phyloP scores from a whole-genome alignment of 2,329 filamentous ascomycete species.

The Xylaria sp. region DNA sequence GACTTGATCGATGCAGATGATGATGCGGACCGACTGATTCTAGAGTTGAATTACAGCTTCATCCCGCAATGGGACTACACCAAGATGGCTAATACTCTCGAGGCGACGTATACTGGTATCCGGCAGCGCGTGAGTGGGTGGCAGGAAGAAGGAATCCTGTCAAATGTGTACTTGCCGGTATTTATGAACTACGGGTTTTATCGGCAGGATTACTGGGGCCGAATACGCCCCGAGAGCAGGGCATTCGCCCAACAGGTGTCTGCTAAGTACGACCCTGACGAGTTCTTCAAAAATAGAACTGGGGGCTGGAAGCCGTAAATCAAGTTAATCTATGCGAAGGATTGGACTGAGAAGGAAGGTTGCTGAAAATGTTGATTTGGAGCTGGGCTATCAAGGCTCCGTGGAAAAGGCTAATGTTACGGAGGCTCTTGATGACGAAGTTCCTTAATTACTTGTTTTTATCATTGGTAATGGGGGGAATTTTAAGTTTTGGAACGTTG shows the following conservation, averaged over 20 bases:
- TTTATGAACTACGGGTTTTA: conserved; percentile 58
- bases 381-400: not conserved
- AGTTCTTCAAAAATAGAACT: conserved; percentile 52
- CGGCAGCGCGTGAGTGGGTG: conserved; percentile 47
- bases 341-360: not conserved
- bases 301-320: conserved; percentile 51
- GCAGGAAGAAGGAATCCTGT: conserved; percentile 49
- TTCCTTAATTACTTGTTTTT: too few species aligned
- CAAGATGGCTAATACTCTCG: conserved; percentile 49
- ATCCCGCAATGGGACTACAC: conserved; percentile 45
- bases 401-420: not conserved
- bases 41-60: conserved; percentile 58
- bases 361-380: not conserved
- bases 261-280: conserved; percentile 51
- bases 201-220: conserved; percentile 54
- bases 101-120: conserved; percentile 51
- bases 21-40: conserved; percentile 53
- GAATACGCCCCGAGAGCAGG: conserved; percentile 51
- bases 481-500: too few species aligned
- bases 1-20: conserved; percentile 55
- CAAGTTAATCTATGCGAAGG: not conserved
- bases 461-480: too few species aligned
- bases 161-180: conserved; percentile 52
- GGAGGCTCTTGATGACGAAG: too few species aligned
- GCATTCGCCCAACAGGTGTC: conserved; percentile 51